phyloP scores from a whole-genome alignment of 2,329 filamentous ascomycete genomes.

The Talaromyces sp. region DNA sequence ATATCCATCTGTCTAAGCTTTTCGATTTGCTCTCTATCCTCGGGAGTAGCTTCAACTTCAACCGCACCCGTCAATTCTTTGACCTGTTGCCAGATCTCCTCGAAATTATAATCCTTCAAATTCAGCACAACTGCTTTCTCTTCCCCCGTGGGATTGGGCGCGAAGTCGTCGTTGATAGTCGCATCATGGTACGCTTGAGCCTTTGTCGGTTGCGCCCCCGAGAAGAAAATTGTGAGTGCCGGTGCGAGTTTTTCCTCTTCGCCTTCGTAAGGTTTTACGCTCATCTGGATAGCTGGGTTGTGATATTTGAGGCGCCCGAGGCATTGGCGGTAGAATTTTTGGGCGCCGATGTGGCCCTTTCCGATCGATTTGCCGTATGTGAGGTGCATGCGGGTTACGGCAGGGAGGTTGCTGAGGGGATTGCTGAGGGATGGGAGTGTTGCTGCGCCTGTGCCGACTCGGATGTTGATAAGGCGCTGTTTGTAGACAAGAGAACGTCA shows the following conservation, averaged over 20 bases:
- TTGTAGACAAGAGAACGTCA: slow-evolving; percentile 26
- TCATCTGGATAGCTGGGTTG: slow-evolving; percentile 83
- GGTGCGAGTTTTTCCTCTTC: slow-evolving; percentile 41
- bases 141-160: slow-evolving; percentile 32
- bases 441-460: slow-evolving; percentile 78
- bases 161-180: slow-evolving; percentile 34
- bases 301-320: slow-evolving; percentile 89
- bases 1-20: slow-evolving; percentile 36
- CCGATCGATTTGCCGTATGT: slow-evolving; percentile 47
- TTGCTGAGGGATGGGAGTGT: slow-evolving; percentile 59
- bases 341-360: slow-evolving; percentile 48
- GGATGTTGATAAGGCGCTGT: slow-evolving; percentile 68
- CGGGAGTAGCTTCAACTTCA: slow-evolving; percentile 34
- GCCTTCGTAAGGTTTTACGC: slow-evolving; percentile 67
- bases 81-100: slow-evolving; percentile 46
- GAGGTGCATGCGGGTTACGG: slow-evolving; percentile 45
- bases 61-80: slow-evolving; percentile 42
- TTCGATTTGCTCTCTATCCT: slow-evolving; percentile 39
- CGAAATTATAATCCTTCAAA: slow-evolving; percentile 39
- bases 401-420: slow-evolving; percentile 36
- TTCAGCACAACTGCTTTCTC: slow-evolving; percentile 40
- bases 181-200: slow-evolving; percentile 28
- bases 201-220: slow-evolving; percentile 31
- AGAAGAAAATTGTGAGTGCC: slow-evolving; percentile 45
- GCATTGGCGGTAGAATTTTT: slow-evolving; percentile 83